Evolutionary conservation across 2,329 filamentous ascomycete genomes (phyloP).

Genomic region (Xylariaceae sp.): DNA sequence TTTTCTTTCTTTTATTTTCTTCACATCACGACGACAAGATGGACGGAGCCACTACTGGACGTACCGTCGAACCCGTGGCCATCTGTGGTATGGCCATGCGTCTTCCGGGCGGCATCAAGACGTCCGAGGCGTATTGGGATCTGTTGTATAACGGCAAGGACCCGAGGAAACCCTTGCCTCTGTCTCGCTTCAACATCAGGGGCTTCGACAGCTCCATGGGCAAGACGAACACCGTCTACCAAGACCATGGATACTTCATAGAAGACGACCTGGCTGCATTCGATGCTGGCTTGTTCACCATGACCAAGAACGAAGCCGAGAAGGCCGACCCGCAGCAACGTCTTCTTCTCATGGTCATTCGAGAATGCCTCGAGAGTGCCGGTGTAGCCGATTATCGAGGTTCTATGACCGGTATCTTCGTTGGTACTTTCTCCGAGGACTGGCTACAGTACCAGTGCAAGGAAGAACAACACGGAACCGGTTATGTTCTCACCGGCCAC

Average conservation of each 20-base stretch:
- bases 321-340: conserved; percentile 26
- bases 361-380: conserved; percentile 17
- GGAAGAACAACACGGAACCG: conserved; percentile 2
- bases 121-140: conserved; percentile 27
- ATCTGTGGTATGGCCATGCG: conserved; percentile 26
- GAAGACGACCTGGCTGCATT: conserved; percentile 11
- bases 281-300: conserved; percentile 12
- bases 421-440: conserved; percentile 12
- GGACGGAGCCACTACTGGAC: no score
- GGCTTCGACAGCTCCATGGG: not conserved
- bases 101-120: conserved; percentile 26
- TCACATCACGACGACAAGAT: no score
- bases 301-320: conserved; percentile 18
- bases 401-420: conserved; percentile 2
- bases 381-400: conserved; percentile 8
- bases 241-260: not conserved
- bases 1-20: no score
- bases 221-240: conserved; percentile 9
- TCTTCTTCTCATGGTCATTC: conserved; percentile 22
- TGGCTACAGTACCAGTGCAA: conserved; percentile 14
- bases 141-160: conserved; percentile 25
- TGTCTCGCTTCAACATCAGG: not conserved
- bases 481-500: conserved; percentile 19
- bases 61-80: conserved; percentile 14
- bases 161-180: conserved; percentile 15